A percentile compares a stretch with the other conserved stretches of the same genome.
Evolutionary conservation across 495 filamentous ascomycete species (phyloP).

Genomic region (Parathielavia appendiculata): DNA sequence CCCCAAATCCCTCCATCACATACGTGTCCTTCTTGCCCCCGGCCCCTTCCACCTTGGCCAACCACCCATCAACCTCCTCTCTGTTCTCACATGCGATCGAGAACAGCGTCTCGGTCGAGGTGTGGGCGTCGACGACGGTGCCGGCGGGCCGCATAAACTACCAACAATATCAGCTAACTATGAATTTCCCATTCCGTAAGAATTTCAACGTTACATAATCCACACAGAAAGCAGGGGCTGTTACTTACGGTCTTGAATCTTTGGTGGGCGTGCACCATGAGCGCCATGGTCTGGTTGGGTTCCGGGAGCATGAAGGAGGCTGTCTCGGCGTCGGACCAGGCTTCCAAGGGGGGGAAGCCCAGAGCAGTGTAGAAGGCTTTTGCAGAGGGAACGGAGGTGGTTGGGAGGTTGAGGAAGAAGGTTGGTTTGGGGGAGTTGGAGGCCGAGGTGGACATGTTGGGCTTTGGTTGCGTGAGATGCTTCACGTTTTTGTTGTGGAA

Average conservation of each 20-base stretch:
- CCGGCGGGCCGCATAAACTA: conserved; percentile 21
- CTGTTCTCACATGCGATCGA: conserved; percentile 7
- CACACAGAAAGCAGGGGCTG: no score
- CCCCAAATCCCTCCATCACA: conserved; percentile 16
- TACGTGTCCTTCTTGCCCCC: conserved; percentile 24
- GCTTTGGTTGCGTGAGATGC: neutral
- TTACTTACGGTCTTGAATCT: conserved; percentile 18
- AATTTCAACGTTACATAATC: no score
- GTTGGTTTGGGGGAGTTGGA: conserved; percentile 8
- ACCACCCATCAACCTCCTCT: conserved; percentile 16
- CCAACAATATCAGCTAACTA: no score
- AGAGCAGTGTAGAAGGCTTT: conserved; percentile 20
- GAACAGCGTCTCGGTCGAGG: conserved; percentile 18
- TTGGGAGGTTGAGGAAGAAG: conserved; percentile 23
- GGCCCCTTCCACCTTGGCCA: conserved; percentile 16
- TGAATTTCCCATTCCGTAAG: no score
- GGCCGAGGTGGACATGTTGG: conserved; percentile 10
- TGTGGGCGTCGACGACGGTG: conserved; percentile 15
- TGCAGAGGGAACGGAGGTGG: conserved; percentile 10
- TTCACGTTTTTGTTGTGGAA: neutral
- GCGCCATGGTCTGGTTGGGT: conserved; percentile 16
- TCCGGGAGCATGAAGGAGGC: conserved; percentile 17
- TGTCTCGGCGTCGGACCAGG: conserved; percentile 17
- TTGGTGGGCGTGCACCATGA: conserved; percentile 22
- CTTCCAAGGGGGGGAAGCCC: conserved; percentile 15